A percentile compares a stretch with the other conserved stretches of the same genome.
These are phyloP conservation scores for Neckera pumila DNA, from an alignment of 225 moss, liverwort and hornwort genomes.

Conservation along the genomic window DNA sequence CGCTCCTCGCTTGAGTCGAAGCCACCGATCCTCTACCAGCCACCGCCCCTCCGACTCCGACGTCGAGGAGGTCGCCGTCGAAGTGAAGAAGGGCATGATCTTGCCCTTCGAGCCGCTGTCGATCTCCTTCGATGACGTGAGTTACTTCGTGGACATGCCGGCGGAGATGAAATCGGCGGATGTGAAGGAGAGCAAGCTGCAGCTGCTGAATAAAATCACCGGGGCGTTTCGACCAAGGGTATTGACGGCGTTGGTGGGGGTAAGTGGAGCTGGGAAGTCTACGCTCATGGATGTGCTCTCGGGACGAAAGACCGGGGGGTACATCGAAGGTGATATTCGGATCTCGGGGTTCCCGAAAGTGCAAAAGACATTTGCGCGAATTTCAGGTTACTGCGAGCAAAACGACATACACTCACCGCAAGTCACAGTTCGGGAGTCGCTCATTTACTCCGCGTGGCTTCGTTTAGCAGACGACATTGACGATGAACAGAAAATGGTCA, in stretches of 20 bases:
- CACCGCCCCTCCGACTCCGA: slow-evolving; percentile 9
- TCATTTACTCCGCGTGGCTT: slow-evolving; percentile 74
- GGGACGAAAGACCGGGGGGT: slow-evolving; percentile 79
- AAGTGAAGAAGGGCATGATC: slow-evolving; percentile 51
- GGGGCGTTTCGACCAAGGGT: slow-evolving; percentile 47
- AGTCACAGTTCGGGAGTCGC: slow-evolving; percentile 63
- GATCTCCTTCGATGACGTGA: slow-evolving; percentile 50
- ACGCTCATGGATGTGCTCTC: slow-evolving; percentile 90
- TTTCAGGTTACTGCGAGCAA: slow-evolving; percentile 83
- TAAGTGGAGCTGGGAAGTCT: slow-evolving; percentile 68
- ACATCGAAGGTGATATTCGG: slow-evolving; percentile 65
- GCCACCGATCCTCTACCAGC: slow-evolving; percentile 19
- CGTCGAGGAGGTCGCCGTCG: slow-evolving; percentile 3
- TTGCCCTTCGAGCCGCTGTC: slow-evolving; percentile 53
- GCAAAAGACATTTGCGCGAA: slow-evolving; percentile 71
- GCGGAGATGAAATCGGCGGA: slow-evolving; percentile 42
- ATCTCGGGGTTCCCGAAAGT: slow-evolving; percentile 58
- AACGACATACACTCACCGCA: slow-evolving; percentile 78
- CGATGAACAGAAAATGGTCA: slow-evolving; percentile 43
- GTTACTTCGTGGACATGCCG: slow-evolving; percentile 73
- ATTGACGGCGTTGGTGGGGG: slow-evolving; percentile 47
- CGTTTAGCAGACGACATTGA: slow-evolving; percentile 43
- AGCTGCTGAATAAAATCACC: slow-evolving; percentile 25
- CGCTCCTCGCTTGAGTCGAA: slow-evolving; percentile 6
- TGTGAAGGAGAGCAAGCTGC: slow-evolving; percentile 11